Evolutionary conservation across 192 early-diverging fungal genomes (phyloP), one percentile per base, ranked within the genome.

Genomic region (Rhizophagus prolifer): DNA sequence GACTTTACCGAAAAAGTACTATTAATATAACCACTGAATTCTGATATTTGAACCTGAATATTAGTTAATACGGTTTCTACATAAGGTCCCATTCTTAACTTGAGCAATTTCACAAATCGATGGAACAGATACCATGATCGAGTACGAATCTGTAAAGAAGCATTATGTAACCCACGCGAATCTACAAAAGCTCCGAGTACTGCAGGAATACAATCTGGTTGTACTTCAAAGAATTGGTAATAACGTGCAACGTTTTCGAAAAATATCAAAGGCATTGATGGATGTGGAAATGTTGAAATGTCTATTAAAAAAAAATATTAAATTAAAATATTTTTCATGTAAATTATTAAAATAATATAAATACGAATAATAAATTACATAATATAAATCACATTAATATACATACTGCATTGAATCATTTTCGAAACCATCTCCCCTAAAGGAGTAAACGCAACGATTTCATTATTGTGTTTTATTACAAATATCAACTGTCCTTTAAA

Each of bases 101-200:
- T 85, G 38, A 95, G 84, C 30, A 82, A 80, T 79, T 94, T 94
- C 31, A 94, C 87, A 81, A 95, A 96, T 50, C 92, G 88, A 75
- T 91, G 86, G 75, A 98, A 95, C 26, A 96, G 83, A 80, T 98
- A 97, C 90, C 93, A 94, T 21, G 92, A 90, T 26, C 97, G 85
- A 2, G 88, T 85, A 31, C 94, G 90, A 70, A 96, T 91, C 7
- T 88, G 82, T 50, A 78, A 83, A 68, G 89, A 83, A 6, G 90
- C 83, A 69, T 95, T 89, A 73, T 94, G 94, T 36, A 97, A 77
- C 36, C 96, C 96, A 69, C 85, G 86, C 13, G 82, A 79, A 73
- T 93, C 93, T 3, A 94, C 90, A 88, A 95, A 95, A 0, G 93
- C 85, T 58, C 88, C 88, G 76, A 95, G 74, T 13, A 87, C 90